phyloP scores from a whole-genome alignment of 306 rosid genomes.

The Neltuma alba region DNA sequence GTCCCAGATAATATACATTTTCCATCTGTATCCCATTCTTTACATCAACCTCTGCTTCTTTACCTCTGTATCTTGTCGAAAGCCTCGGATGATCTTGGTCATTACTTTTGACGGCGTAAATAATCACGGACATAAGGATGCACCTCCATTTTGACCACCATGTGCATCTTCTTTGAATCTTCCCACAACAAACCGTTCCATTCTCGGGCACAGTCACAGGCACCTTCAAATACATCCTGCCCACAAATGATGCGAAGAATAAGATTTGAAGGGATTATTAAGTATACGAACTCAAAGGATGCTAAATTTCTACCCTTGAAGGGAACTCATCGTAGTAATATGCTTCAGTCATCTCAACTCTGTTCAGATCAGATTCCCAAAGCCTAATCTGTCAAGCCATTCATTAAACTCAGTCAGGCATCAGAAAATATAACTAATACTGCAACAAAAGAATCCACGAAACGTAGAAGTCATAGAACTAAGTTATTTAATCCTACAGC shows the following conservation, averaged over 20 bases:
- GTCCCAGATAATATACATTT: too few relatives aligned
- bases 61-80: background rate
- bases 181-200: conserved; percentile 93
- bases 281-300: conserved; percentile 14
- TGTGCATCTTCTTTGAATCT: conserved; percentile 79
- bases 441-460: background rate
- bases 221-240: conserved; percentile 90
- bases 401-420: conserved; percentile 21
- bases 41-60: too few relatives aligned
- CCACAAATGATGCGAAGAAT: conserved; percentile 21
- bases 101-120: conserved; percentile 76
- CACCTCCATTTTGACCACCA: conserved; percentile 77
- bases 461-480: background rate
- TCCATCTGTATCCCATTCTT: too few relatives aligned
- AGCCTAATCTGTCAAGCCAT: conserved; percentile 69
- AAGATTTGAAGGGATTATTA: background rate
- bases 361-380: conserved; percentile 93
- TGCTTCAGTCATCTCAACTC: conserved; percentile 79
- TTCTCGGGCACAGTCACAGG: conserved; percentile 85
- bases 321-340: conserved; percentile 87
- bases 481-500: background rate
- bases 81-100: conserved; percentile 5
- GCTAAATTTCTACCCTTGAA: conserved; percentile 61
- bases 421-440: conserved; percentile 35
- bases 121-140: conserved; percentile 68